These are phyloP conservation scores for Trichoderma lentiforme DNA, from an alignment of 2,329 filamentous ascomycete genomes.

Conservation along the genomic window DNA sequence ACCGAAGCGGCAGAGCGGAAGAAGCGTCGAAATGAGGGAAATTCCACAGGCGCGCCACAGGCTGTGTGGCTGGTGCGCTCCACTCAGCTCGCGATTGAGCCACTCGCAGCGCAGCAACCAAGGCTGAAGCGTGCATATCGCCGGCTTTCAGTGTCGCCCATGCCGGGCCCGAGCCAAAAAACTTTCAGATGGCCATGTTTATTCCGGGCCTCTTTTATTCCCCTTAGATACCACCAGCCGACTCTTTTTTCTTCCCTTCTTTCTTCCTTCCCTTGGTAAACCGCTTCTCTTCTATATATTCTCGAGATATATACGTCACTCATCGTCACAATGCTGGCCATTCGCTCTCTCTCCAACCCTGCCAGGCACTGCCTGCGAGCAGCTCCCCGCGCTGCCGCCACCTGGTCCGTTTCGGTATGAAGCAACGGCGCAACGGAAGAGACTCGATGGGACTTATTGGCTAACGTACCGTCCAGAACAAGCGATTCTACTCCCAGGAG, in stretches of 20 bases:
- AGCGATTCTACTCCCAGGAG: slow-evolving; percentile 64
- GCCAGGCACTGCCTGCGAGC: slow-evolving; percentile 74
- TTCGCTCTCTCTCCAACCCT: slow-evolving; percentile 73
- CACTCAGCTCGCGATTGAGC: slow-evolving; percentile 12
- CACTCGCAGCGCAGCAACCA: slow-evolving; percentile 17
- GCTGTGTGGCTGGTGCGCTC: slow-evolving; percentile 21
- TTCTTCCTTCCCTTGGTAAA: slow-evolving; percentile 19
- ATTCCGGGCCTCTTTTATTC: slow-evolving; percentile 18
- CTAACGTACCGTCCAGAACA: slow-evolving; percentile 37
- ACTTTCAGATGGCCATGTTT: not conserved
- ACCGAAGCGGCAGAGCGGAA: slow-evolving; percentile 22
- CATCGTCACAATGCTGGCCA: slow-evolving; percentile 70
- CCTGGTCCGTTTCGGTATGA: slow-evolving; percentile 37
- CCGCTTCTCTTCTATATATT: slow-evolving; percentile 13
- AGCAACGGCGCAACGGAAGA: slow-evolving; percentile 12
- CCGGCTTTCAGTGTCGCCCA: slow-evolving; percentile 21
- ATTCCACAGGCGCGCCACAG: slow-evolving; percentile 22
- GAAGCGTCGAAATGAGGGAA: slow-evolving; percentile 16
- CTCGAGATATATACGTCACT: not conserved
- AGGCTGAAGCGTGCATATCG: slow-evolving; percentile 19
- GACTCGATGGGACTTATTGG: not conserved
- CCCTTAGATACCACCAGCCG: not conserved
- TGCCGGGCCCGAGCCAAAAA: slow-evolving; percentile 22
- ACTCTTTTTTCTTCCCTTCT: slow-evolving; percentile 19
- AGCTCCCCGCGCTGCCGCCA: slow-evolving; percentile 53